A percentile compares a stretch with the other conserved stretches of the same genome.
phyloP scores from a whole-genome alignment of 2,329 filamentous ascomycete species.

The Fusarium nodosum region DNA sequence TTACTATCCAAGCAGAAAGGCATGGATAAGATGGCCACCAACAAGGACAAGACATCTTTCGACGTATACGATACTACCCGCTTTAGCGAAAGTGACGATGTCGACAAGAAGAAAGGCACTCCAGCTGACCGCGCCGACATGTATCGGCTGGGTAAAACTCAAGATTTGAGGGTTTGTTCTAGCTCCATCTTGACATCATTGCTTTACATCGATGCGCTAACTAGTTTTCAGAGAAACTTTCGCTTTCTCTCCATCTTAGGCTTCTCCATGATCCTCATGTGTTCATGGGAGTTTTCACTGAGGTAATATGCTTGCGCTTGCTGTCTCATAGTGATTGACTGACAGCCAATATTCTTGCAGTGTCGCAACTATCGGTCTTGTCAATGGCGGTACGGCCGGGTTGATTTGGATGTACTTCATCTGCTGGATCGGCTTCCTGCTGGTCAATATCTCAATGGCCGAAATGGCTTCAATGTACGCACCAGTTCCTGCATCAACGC shows the following conservation, averaged over 20 bases:
- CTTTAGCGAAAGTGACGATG: slow-evolving; percentile 10
- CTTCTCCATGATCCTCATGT: slow-evolving; percentile 62
- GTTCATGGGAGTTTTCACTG: slow-evolving; percentile 60
- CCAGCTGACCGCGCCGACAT: slow-evolving; percentile 44
- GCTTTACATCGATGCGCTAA: neutral
- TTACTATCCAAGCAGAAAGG: too few relatives aligned
- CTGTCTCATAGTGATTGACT: neutral
- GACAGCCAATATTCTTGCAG: neutral
- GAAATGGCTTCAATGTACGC: slow-evolving; percentile 63
- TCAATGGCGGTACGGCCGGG: slow-evolving; percentile 62
- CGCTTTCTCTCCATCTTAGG: slow-evolving; percentile 62
- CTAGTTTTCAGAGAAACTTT: slow-evolving; percentile 57
- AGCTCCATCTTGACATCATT: too few relatives aligned
- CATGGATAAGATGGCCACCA: neutral
- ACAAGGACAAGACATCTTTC: slow-evolving; percentile 24
- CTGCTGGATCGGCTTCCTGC: slow-evolving; percentile 56
- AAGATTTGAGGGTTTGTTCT: slow-evolving; percentile 44
- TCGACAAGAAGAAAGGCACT: slow-evolving; percentile 43
- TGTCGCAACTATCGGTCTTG: slow-evolving; percentile 44
- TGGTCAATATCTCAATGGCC: slow-evolving; percentile 60
- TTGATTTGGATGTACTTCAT: slow-evolving; percentile 61
- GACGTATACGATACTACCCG: slow-evolving; percentile 11
- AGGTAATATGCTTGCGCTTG: slow-evolving; percentile 41
- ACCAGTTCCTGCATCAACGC: too few relatives aligned
- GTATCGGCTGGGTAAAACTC: slow-evolving; percentile 44